A percentile compares a stretch with the other conserved stretches of the same genome.
phyloP scores from a whole-genome alignment of 106 monocot species.

The Alisma plantagoaquatica region DNA sequence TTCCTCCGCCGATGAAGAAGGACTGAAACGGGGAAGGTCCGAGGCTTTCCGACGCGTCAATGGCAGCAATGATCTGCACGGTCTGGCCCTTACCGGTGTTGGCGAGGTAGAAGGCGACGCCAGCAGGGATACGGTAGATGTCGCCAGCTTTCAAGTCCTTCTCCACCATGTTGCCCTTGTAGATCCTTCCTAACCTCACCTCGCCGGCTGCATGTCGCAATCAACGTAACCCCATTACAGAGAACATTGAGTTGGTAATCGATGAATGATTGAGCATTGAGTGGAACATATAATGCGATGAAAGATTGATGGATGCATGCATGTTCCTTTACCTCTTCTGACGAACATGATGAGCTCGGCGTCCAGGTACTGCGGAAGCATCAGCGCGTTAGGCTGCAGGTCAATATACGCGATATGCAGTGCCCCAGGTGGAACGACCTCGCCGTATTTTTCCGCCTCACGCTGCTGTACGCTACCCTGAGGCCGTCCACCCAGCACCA shows the following conservation, averaged over 20 bases:
- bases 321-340: constrained; percentile 49
- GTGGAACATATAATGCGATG: too few species aligned
- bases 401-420: constrained; percentile 76
- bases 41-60: constrained; percentile 43
- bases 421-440: background rate
- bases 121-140: constrained; percentile 55
- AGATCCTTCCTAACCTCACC: constrained; percentile 59
- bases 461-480: too few species aligned
- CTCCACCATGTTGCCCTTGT: constrained; percentile 60
- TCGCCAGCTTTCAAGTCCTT: constrained; percentile 65
- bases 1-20: constrained; percentile 73
- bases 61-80: constrained; percentile 58
- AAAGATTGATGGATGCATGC: too few species aligned
- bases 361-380: constrained; percentile 86
- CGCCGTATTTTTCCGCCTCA: too few species aligned
- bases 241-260: too few species aligned
- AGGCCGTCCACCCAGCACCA: constrained; percentile 15
- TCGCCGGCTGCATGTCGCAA: constrained; percentile 52
- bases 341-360: constrained; percentile 59
- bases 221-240: too few species aligned
- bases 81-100: constrained; percentile 65
- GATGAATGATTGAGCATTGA: too few species aligned
- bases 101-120: constrained; percentile 75
- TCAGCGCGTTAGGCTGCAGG: constrained; percentile 80
- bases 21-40: constrained; percentile 36